Evolutionary conservation across 805 yeast species (phyloP).

Genomic region (Hanseniaspora mollemarum): DNA sequence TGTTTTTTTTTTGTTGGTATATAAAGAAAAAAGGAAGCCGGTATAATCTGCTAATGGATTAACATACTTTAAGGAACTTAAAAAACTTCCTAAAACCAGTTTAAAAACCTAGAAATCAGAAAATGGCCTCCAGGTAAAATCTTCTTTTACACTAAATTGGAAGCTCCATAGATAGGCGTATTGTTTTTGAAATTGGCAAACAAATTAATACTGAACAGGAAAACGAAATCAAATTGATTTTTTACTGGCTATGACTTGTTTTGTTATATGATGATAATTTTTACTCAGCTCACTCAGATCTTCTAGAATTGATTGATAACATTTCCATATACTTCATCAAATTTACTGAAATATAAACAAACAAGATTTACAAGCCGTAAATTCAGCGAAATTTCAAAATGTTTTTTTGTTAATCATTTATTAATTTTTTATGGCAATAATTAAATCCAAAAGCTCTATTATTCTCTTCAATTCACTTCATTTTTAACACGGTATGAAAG

Average conservation of each 20-base stretch:
- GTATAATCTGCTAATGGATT: too few species aligned
- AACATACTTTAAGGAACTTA: too few species aligned
- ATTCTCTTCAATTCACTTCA: too few species aligned
- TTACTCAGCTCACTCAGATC: constrained; percentile 17
- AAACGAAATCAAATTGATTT: not conserved
- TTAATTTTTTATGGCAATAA: too few species aligned
- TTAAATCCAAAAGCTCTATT: too few species aligned
- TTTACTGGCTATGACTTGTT: not conserved
- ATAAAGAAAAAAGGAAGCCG: too few species aligned
- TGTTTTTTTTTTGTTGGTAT: not conserved
- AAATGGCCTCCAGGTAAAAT: too few species aligned
- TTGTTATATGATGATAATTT: constrained; percentile 17
- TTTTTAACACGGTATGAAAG: too few species aligned
- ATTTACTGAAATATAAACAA: not conserved
- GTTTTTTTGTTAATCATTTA: not conserved
- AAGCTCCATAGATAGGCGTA: not conserved
- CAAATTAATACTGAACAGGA: constrained; percentile 1
- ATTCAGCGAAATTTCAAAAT: not conserved
- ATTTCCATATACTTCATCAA: constrained; percentile 16
- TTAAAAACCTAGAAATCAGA: too few species aligned
- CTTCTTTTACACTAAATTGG: not conserved
- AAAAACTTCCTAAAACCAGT: too few species aligned
- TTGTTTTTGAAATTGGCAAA: constrained; percentile 1
- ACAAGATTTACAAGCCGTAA: not conserved
- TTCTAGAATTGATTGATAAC: constrained; percentile 14